Conservation (phyloP, 345 rosid species). For the Hevea brasiliensis region DNA sequence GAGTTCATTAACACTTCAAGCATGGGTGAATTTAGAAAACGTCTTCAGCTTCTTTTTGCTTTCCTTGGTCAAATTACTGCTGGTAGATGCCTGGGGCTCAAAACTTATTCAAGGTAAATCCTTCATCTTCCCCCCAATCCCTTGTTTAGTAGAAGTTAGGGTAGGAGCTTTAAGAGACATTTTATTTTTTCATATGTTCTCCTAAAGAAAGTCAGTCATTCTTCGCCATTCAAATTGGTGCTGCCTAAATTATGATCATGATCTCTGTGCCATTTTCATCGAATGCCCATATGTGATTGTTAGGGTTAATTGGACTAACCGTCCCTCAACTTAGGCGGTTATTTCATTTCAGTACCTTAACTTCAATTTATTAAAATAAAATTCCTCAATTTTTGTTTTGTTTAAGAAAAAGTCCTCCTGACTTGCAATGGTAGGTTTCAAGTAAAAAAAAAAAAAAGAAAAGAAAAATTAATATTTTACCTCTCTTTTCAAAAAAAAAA, state of each 20-base stretch:
- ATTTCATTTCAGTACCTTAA: too few species aligned
- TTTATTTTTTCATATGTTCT: background rate
- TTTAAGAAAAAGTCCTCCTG: too few species aligned
- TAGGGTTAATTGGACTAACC: too few species aligned
- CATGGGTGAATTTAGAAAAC: constrained; percentile 80
- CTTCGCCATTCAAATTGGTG: background rate
- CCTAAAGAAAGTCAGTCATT: background rate
- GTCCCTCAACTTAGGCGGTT: too few species aligned
- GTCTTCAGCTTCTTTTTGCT: constrained; percentile 82
- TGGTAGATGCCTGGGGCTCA: constrained; percentile 47
- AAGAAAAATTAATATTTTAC: too few species aligned
- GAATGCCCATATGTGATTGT: background rate
- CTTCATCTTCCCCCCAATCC: background rate
- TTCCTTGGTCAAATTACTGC: constrained; percentile 70
- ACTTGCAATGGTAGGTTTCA: too few species aligned
- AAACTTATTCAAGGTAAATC: constrained; percentile 59
- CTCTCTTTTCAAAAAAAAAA: too few species aligned
- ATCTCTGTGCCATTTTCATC: background rate
- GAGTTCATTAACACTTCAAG: constrained; percentile 83
- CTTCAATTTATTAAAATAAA: too few species aligned
- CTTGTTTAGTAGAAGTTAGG: background rate
- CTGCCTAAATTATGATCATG: background rate
- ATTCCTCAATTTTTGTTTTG: too few species aligned
- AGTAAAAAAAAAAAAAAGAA: too few species aligned
- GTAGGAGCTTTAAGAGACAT: background rate